A percentile compares a stretch with the other conserved stretches of the same genome.
phyloP scores from a whole-genome alignment of 1,284 basidiomycete genomes.

The Ceratobasidium sp. region DNA sequence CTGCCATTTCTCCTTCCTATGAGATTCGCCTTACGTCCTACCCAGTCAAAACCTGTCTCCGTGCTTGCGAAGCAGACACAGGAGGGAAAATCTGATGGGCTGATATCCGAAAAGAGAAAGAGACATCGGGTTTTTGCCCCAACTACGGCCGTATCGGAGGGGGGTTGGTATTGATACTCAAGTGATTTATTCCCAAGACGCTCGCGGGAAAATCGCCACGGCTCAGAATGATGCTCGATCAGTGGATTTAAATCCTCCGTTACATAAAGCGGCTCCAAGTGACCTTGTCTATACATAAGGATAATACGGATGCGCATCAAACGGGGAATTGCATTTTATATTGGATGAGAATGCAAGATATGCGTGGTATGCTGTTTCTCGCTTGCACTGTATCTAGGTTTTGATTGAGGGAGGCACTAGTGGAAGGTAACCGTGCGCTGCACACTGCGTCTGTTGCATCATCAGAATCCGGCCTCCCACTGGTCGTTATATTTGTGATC shows the following conservation, averaged over 20 bases:
- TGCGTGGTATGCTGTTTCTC: slow-evolving; percentile 64
- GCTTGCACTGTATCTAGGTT: slow-evolving; percentile 20
- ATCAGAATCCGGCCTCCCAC: slow-evolving; percentile 64
- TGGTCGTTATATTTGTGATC: slow-evolving; percentile 78
- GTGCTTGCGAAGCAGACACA: no score
- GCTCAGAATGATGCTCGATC: slow-evolving; percentile 66
- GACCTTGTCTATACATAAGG: slow-evolving; percentile 51
- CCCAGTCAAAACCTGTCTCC: no score
- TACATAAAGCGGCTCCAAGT: slow-evolving; percentile 63
- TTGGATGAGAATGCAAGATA: slow-evolving; percentile 94
- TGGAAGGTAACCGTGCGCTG: slow-evolving; percentile 83
- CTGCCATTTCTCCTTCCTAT: no score
- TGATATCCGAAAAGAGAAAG: no score
- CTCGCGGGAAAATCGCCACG: slow-evolving; percentile 65
- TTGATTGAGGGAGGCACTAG: slow-evolving; percentile 52
- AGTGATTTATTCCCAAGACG: slow-evolving; percentile 40
- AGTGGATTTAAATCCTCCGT: slow-evolving; percentile 71
- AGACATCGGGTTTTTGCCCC: no score
- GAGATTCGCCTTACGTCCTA: no score
- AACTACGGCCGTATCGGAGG: no score
- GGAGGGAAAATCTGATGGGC: no score
- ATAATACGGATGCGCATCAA: slow-evolving; percentile 48
- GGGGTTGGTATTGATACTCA: no score
- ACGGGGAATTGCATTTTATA: slow-evolving; percentile 76
- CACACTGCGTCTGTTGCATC: slow-evolving; percentile 74